phyloP scores from a whole-genome alignment of 164 flowering plant genomes.

The Magnolia sinica region DNA sequence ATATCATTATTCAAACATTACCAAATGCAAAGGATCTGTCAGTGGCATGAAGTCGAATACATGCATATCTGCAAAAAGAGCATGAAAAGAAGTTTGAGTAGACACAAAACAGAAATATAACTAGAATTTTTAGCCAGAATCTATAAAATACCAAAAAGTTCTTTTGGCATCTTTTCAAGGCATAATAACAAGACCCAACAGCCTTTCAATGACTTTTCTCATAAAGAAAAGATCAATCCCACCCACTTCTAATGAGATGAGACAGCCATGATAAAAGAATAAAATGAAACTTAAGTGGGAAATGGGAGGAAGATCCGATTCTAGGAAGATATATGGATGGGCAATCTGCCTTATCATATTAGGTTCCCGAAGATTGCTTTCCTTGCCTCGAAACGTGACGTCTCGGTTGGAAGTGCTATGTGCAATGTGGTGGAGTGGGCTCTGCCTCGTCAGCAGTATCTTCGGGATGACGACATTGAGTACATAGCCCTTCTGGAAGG shows the following conservation, averaged over 20 bases:
- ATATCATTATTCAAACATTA: constrained; percentile 29
- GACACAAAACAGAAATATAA: background rate
- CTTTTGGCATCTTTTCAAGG: too few species aligned
- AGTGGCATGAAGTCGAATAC: constrained; percentile 76
- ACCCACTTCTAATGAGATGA: background rate
- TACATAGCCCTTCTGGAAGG: too few species aligned
- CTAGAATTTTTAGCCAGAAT: background rate
- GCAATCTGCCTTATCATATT: too few species aligned
- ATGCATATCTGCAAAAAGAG: constrained; percentile 68
- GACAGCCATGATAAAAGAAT: background rate
- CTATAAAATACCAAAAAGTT: background rate
- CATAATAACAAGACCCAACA: background rate
- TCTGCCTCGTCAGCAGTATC: too few species aligned
- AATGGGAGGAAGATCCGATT: too few species aligned
- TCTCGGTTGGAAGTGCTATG: too few species aligned
- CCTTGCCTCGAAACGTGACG: too few species aligned
- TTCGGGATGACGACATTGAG: too few species aligned
- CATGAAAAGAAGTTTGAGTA: constrained; percentile 7
- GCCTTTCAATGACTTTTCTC: background rate
- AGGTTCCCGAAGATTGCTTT: too few species aligned
- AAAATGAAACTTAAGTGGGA: background rate
- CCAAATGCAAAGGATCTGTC: constrained; percentile 74
- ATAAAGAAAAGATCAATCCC: background rate
- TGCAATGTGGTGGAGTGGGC: too few species aligned
- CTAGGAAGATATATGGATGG: too few species aligned